phyloP scores from a whole-genome alignment of 1,284 basidiomycete genomes.

The Apiotrichum domesticum region DNA sequence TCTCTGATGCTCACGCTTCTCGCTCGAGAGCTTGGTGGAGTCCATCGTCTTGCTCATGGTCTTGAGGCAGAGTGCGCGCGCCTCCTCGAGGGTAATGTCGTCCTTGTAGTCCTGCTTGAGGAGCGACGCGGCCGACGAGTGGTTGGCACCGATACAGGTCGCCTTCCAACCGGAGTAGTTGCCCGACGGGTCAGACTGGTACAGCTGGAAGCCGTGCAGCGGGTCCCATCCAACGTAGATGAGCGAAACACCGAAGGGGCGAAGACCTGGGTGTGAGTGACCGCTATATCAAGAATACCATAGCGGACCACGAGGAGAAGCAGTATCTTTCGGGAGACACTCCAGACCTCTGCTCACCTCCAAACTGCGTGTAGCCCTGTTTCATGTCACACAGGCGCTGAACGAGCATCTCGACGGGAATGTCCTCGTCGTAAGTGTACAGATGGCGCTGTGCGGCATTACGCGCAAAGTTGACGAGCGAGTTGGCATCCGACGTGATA shows the following conservation, averaged over 20 bases:
- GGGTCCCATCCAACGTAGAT: slow-evolving; percentile 96
- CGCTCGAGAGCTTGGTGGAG: slow-evolving; percentile 88
- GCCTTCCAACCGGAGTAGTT: slow-evolving; percentile 99
- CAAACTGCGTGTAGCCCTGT: slow-evolving; percentile 97
- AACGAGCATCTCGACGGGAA: slow-evolving; percentile 92
- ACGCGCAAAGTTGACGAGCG: slow-evolving; percentile 90
- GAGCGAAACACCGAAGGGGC: slow-evolving; percentile 94
- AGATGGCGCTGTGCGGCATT: slow-evolving; percentile 85
- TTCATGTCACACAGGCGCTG: slow-evolving; percentile 95
- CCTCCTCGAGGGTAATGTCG: slow-evolving; percentile 80
- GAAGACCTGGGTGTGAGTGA: slow-evolving; percentile 59
- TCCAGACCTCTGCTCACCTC: slow-evolving; percentile 55
- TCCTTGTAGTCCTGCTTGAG: slow-evolving; percentile 99
- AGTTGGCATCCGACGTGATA: slow-evolving; percentile 95
- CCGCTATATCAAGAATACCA: slow-evolving; percentile 1
- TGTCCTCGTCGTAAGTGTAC: slow-evolving; percentile 89
- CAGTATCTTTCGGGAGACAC: too few relatives aligned
- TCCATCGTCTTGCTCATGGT: slow-evolving; percentile 99
- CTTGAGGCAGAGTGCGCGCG: slow-evolving; percentile 83
- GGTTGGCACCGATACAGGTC: slow-evolving; percentile 95
- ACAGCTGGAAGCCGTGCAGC: slow-evolving; percentile 93
- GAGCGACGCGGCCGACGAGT: slow-evolving; percentile 58
- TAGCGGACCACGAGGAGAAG: too few relatives aligned
- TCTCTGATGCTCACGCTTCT: slow-evolving; percentile 65
- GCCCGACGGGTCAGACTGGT: slow-evolving; percentile 96